Percentiles rank a stretch among this genome's conserved stretches.
These are phyloP conservation scores for Hypoxylon subgilvum DNA, from an alignment of 495 filamentous ascomycete genomes.

Conservation along the genomic window DNA sequence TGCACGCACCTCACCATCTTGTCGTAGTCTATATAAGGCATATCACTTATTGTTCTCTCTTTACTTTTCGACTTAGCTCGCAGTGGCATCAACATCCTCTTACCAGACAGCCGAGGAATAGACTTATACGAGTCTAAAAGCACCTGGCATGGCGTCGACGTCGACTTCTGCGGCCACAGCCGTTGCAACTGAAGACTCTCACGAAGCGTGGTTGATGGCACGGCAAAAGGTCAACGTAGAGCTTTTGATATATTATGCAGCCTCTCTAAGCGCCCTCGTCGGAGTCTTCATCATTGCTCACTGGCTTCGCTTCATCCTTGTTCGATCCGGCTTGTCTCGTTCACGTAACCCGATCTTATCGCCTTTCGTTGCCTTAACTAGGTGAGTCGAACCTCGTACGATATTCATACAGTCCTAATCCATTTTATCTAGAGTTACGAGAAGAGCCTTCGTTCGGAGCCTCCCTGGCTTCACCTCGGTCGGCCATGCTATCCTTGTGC, in stretches of 20 bases:
- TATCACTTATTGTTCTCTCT: background rate
- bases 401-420: no score
- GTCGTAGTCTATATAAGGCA: slow-evolving; percentile 15
- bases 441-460: slow-evolving; percentile 53
- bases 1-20: slow-evolving; percentile 4
- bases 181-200: slow-evolving; percentile 1
- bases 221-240: slow-evolving; percentile 45
- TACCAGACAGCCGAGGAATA: slow-evolving; percentile 3
- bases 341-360: slow-evolving; percentile 26
- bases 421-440: slow-evolving; percentile 33
- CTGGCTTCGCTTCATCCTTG: slow-evolving; percentile 44
- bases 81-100: background rate
- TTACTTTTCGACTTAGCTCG: background rate
- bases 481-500: slow-evolving; percentile 55
- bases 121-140: slow-evolving; percentile 10
- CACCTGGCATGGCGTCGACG: slow-evolving; percentile 1
- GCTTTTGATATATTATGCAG: slow-evolving; percentile 50
- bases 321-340: slow-evolving; percentile 24
- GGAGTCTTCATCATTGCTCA: slow-evolving; percentile 58
- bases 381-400: slow-evolving; percentile 14
- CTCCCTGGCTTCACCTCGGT: slow-evolving; percentile 58
- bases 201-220: slow-evolving; percentile 32
- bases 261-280: slow-evolving; percentile 54
- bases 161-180: background rate
- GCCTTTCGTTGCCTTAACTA: slow-evolving; percentile 25